A percentile compares a stretch with the other conserved stretches of the same genome.
phyloP scores from a whole-genome alignment of 768 basidiomycete genomes.

The Boletus barrowsii region DNA sequence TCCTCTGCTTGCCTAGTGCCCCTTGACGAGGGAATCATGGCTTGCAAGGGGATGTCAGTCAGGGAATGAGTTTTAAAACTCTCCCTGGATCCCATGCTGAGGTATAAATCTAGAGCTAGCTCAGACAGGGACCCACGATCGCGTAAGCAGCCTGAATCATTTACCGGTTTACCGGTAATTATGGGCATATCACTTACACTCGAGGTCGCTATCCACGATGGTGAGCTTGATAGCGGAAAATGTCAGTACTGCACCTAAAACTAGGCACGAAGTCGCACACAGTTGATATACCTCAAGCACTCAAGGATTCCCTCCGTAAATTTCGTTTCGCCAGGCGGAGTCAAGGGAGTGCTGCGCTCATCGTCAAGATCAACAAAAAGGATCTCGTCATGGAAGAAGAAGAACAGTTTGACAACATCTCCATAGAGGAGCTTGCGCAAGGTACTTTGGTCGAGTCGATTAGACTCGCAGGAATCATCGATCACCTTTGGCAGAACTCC shows the following conservation, averaged over 20 bases:
- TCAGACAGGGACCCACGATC: background rate
- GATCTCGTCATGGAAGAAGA: constrained; percentile 80
- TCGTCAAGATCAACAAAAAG: constrained; percentile 89
- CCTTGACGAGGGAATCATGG: constrained; percentile 14
- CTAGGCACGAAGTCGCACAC: constrained; percentile 38
- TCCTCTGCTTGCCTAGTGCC: background rate
- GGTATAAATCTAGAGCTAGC: too few species aligned
- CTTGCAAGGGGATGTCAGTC: too few species aligned
- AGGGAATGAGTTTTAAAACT: too few species aligned
- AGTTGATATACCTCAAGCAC: constrained; percentile 79
- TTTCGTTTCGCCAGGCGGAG: constrained; percentile 72
- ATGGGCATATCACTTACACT: background rate
- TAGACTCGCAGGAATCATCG: background rate
- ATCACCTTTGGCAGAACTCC: constrained; percentile 57
- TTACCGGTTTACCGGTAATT: too few species aligned
- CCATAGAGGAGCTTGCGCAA: constrained; percentile 83
- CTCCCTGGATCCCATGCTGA: too few species aligned
- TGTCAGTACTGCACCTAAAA: background rate
- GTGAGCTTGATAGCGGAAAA: constrained; percentile 14
- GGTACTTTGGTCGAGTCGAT: constrained; percentile 42
- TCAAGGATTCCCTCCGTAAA: constrained; percentile 79
- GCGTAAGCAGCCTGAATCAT: background rate
- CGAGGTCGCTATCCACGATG: constrained; percentile 10
- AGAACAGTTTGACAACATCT: constrained; percentile 72
- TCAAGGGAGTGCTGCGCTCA: constrained; percentile 68